Conservation (phyloP, 192 early-diverging fungal genomes). For the Coemansia furcata region DNA sequence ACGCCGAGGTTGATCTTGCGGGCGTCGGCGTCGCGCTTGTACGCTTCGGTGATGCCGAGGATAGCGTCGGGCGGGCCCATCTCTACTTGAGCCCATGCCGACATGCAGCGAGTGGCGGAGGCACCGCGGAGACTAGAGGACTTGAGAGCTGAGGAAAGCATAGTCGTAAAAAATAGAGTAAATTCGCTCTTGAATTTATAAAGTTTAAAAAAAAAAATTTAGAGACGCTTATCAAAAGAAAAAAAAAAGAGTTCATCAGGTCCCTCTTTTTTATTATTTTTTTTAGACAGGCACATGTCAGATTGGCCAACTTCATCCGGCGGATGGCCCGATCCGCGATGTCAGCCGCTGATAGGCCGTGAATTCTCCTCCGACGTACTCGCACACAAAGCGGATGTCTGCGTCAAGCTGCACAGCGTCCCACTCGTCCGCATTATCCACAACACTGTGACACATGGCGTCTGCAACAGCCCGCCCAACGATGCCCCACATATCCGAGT, state of each 20-base stretch:
- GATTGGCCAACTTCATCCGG: not conserved
- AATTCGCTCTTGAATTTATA: not conserved
- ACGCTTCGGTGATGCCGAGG: conserved; percentile 90
- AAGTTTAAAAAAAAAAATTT: not conserved
- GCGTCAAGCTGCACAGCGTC: conserved; percentile 25
- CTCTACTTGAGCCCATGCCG: conserved; percentile 37
- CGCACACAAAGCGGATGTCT: conserved; percentile 23
- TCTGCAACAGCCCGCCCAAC: conserved; percentile 10
- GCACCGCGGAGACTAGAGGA: conserved; percentile 2
- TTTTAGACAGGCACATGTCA: not conserved
- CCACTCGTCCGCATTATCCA: conserved; percentile 17
- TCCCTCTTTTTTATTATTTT: not conserved
- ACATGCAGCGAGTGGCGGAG: conserved; percentile 4
- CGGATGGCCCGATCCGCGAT: not conserved
- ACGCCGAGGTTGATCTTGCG: conserved; percentile 98
- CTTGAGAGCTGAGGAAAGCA: conserved; percentile 20
- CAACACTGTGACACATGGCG: not conserved
- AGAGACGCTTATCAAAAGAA: conserved; percentile 1
- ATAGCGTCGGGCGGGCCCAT: conserved; percentile 77
- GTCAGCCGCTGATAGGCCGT: not conserved
- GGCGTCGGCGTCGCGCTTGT: conserved; percentile 84
- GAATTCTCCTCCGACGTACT: not conserved
- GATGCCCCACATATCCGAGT: not conserved
- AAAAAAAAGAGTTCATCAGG: not conserved
- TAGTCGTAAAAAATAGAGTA: not conserved